These are phyloP conservation scores for Boletus chippewaensis DNA, from an alignment of 1,284 basidiomycete species.

Conservation along the genomic window DNA sequence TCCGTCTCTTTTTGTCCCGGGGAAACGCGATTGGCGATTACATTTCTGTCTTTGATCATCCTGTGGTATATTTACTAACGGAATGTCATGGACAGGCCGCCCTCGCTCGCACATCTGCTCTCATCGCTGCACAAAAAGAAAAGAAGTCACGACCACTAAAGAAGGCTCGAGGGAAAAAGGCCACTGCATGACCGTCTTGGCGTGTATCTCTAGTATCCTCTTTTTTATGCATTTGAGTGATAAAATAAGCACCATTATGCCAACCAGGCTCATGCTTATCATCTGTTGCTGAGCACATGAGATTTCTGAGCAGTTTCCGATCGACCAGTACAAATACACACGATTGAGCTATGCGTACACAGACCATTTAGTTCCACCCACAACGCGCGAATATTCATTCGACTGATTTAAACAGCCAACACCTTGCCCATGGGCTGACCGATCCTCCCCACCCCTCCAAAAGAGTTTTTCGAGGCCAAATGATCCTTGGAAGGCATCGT, in stretches of 20 bases:
- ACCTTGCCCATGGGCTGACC: slow-evolving; percentile 51
- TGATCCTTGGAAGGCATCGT: slow-evolving; percentile 49
- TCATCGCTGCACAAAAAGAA: slow-evolving; percentile 65
- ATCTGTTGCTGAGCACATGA: background rate
- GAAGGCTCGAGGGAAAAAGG: slow-evolving; percentile 76
- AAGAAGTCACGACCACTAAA: slow-evolving; percentile 64
- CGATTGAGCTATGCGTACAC: slow-evolving; percentile 5
- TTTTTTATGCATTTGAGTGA: slow-evolving; percentile 20
- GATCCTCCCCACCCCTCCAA: slow-evolving; percentile 47
- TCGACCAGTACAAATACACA: slow-evolving; percentile 22
- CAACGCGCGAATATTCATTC: background rate
- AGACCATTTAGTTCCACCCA: background rate
- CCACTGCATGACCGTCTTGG: slow-evolving; percentile 22
- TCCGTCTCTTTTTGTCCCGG: slow-evolving; percentile 10
- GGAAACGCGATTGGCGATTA: slow-evolving; percentile 24
- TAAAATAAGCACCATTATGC: slow-evolving; percentile 13
- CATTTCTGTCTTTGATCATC: slow-evolving; percentile 17
- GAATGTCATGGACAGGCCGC: slow-evolving; percentile 48
- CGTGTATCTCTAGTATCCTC: slow-evolving; percentile 24
- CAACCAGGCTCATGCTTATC: slow-evolving; percentile 1
- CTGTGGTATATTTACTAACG: slow-evolving; percentile 18
- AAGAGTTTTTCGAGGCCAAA: slow-evolving; percentile 29
- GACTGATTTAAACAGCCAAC: slow-evolving; percentile 31
- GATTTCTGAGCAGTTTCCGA: slow-evolving; percentile 1
- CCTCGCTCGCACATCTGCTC: slow-evolving; percentile 75